Evolutionary conservation across 768 basidiomycete species (phyloP), one percentile per base, ranked within the genome.

Genomic region (Artomyces pyxidatus): DNA sequence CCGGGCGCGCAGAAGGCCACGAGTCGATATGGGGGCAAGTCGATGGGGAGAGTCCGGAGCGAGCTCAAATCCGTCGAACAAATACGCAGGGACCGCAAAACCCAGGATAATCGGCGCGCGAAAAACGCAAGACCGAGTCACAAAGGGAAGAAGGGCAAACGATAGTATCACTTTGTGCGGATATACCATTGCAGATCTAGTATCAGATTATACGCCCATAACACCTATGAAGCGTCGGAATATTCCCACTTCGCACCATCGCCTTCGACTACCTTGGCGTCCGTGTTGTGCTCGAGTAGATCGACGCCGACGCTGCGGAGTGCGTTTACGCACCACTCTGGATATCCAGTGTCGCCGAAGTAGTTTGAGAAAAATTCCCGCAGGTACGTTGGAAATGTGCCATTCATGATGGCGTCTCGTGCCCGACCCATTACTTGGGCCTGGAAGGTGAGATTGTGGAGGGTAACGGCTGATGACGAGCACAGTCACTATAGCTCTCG

Each of bases 41-140:
- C 80, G 2, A 55, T 80, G 48, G 74, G 74, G 8, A 77, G 72
- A 48, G 80, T 88, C 54, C 92, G 83, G 65, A 83, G 68, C 39
- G 92, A 94, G 66, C 80, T 96, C 65, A 92, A 88, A 70, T 84
- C 80, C 0, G 81, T 78, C 23, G 88, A 92, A 42, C 88, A 94
- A 62, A 93, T 97, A 53, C 78, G 88, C 54, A 93, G 85, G 61
- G 70, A 74, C 27, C 76, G 93, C 53, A 80, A 80, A 59, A 44
- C 73, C 17, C 59, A 70, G 60, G 87, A 90, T 57, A 80, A 76
- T 55, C 78, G 75, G 58, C 78, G 73, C 61, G 80, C 74, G 17
- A 93, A 88, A 69, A 93, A 93, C 60, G 87, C 87, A n/a, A 75
- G 91, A 25, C 82, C 86, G 7, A 71, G 69, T 55, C 66, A 63